Percentiles rank a stretch among this genome's conserved stretches.
phyloP scores from a whole-genome alignment of 306 rosid species.

The Sesbania bispinosa region DNA sequence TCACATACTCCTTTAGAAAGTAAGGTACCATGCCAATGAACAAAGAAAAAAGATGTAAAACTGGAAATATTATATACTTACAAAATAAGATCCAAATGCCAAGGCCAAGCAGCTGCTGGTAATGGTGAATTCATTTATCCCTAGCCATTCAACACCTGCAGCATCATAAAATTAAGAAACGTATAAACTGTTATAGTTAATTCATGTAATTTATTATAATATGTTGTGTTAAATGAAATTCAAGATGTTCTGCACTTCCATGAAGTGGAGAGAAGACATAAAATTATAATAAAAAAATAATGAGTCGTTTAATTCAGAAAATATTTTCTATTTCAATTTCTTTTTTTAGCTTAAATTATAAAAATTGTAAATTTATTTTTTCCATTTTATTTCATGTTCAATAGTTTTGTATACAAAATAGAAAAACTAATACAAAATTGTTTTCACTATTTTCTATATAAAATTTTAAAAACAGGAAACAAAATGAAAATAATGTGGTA shows the following conservation, averaged over 20 bases:
- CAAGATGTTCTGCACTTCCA: background rate
- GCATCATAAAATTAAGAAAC: constrained; percentile 24
- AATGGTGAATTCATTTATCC: constrained; percentile 40
- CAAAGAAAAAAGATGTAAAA: background rate
- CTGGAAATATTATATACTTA: constrained; percentile 31
- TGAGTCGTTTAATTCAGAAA: no score
- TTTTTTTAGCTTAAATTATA: no score
- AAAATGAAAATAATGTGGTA: no score
- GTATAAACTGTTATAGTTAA: background rate
- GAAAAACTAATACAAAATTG: no score
- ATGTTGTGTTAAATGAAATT: background rate
- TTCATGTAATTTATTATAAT: background rate
- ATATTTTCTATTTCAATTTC: no score
- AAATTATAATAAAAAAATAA: background rate
- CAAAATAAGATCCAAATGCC: constrained; percentile 60
- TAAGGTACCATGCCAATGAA: background rate
- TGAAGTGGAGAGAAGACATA: background rate
- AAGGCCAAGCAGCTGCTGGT: constrained; percentile 35
- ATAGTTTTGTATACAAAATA: no score
- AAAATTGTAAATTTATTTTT: no score
- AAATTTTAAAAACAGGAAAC: no score
- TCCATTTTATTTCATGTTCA: no score
- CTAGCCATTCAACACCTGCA: constrained; percentile 58
- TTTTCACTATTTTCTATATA: no score
- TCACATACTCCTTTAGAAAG: no score